Evolutionary conservation across 2,329 filamentous ascomycete genomes (phyloP).

Genomic region (Pseudomassariella vexata): DNA sequence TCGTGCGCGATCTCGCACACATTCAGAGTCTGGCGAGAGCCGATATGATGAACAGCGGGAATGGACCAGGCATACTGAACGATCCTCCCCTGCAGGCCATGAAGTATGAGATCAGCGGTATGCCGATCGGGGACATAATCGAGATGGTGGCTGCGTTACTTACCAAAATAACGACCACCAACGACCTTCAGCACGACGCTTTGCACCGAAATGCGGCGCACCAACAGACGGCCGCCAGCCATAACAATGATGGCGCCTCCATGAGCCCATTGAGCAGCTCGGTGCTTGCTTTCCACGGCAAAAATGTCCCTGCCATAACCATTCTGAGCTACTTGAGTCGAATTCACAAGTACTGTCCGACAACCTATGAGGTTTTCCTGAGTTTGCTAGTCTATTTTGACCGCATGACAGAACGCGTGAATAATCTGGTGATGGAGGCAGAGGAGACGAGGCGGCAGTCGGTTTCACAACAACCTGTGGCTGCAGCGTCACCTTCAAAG

Average conservation of each 20-base stretch:
- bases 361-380: constrained; percentile 95
- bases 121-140: constrained; percentile 96
- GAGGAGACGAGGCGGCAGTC: constrained; percentile 43
- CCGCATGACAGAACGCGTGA: constrained; percentile 95
- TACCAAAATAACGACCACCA: constrained; percentile 95
- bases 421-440: constrained; percentile 68
- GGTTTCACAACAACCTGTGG: constrained; percentile 14
- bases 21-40: constrained; percentile 83
- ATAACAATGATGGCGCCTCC: constrained; percentile 47
- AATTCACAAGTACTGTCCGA: constrained; percentile 98
- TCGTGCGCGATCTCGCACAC: constrained; percentile 82
- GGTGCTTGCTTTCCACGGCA: constrained; percentile 93
- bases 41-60: constrained; percentile 56
- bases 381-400: constrained; percentile 97
- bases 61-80: constrained; percentile 41
- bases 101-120: constrained; percentile 91
- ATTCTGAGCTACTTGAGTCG: constrained; percentile 92
- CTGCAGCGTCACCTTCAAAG: constrained; percentile 6
- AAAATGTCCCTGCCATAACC: constrained; percentile 95
- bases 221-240: constrained; percentile 44
- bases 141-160: constrained; percentile 97
- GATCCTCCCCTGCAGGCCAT: constrained; percentile 48
- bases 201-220: constrained; percentile 67
- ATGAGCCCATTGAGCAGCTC: constrained; percentile 53
- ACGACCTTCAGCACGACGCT: constrained; percentile 89